phyloP scores from a whole-genome alignment of 2,329 filamentous ascomycete species.

The Colletotrichum sp. region DNA sequence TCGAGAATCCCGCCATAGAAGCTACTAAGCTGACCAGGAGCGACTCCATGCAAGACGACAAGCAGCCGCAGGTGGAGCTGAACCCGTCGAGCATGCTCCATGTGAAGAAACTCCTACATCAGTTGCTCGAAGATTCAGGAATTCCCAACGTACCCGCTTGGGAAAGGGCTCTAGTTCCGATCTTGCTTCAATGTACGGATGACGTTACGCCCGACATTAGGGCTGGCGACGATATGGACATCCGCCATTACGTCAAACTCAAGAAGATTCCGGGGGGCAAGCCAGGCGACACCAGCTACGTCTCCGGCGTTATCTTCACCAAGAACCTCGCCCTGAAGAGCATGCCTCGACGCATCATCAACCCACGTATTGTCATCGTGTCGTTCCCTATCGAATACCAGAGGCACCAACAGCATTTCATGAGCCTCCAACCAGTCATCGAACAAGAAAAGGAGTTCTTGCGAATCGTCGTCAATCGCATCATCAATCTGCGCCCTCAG shows the following conservation, averaged over 20 bases:
- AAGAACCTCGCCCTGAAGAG: conserved; percentile 97
- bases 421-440: conserved; percentile 97
- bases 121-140: conserved; percentile 78
- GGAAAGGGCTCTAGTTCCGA: conserved; percentile 90
- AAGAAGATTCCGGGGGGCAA: conserved; percentile 94
- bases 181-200: conserved; percentile 88
- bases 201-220: conserved; percentile 94
- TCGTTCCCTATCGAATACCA: conserved; percentile 97
- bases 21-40: conserved; percentile 70
- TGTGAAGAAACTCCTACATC: conserved; percentile 82
- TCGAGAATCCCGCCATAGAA: conserved; percentile 50
- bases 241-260: conserved; percentile 94
- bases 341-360: conserved; percentile 86
- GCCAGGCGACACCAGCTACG: conserved; percentile 92
- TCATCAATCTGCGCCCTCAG: conserved; percentile 83
- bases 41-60: conserved; percentile 79
- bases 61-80: conserved; percentile 78
- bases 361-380: conserved; percentile 88
- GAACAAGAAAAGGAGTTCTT: conserved; percentile 96
- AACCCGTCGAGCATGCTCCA: conserved; percentile 89
- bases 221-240: conserved; percentile 92
- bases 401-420: conserved; percentile 87
- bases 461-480: conserved; percentile 88
- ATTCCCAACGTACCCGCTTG: conserved; percentile 78
- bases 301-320: conserved; percentile 95